Base-by-base conservation (phyloP, 2,329 filamentous ascomycete species). In the Biscogniauxia mediterranea region DNA sequence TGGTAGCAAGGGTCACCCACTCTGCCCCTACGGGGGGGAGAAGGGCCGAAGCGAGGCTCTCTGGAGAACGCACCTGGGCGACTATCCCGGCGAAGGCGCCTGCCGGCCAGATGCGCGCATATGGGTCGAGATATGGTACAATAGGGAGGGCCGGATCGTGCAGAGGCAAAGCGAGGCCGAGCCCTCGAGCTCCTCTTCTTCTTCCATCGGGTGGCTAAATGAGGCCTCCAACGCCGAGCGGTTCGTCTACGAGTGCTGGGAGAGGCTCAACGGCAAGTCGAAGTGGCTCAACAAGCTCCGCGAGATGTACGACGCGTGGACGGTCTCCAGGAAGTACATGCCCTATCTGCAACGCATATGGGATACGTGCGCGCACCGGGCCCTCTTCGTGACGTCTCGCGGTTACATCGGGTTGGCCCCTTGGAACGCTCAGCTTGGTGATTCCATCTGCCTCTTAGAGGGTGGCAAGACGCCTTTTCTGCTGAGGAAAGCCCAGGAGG, bases 371-470 rank as follows among this genome's bases (percentile, higher is more conserved):
- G 56, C 55, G 15, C 61, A 64, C 21, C 54, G 65, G 49, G 60
- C 55, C 19, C 52, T 67, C 19, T 65, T 63, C 59, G 63, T 66
- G 7, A 65, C 64, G 25, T 32, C 55, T 19, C 54, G 42, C 25
- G 63, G 65, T 11, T 64, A 65, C 52, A 56, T 67, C 9, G 65
- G 65, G 11, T 21, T 67, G 46, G 63, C 63, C n/a, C 57, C 59
- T 46, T 64, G 63, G 63, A 64, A 65, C 32, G 63, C 59, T 8
- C 23, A 58, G 56, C 52, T 32, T 11, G 65, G 65, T 4, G 65
- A 67, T 51, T 50, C 53, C 50, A 57, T 67, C 6, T 57, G 42
- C n/a, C 54, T 61, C 19, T 20, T 67, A 42, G 42, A 57, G 15
- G 65, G 63, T 15, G 63, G 61, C 7, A 62, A 58, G 57, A 64